Evolutionary conservation across 768 basidiomycete genomes (phyloP).

Genomic region (Mycena crocata): DNA sequence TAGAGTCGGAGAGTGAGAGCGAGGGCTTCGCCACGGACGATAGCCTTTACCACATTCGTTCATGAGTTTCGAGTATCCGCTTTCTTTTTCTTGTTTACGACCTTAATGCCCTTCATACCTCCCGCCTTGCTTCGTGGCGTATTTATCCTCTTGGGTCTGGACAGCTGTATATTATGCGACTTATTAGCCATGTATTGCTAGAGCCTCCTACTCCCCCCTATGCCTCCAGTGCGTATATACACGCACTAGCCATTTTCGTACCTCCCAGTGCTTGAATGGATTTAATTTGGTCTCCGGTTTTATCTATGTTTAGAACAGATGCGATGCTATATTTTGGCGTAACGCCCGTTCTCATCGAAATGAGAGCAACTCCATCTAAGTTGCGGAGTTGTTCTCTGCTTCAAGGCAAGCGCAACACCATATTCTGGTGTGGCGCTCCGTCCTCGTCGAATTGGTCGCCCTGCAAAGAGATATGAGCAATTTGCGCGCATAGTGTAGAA

Average conservation of each 20-base stretch:
- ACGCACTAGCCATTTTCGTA: constrained; percentile 7
- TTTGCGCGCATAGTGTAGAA: constrained; percentile 31
- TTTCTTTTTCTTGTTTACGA: constrained; percentile 14
- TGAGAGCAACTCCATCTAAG: too few relatives aligned
- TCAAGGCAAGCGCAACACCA: constrained; percentile 70
- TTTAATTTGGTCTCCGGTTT: constrained; percentile 13
- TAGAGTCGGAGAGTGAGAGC: constrained; percentile 78
- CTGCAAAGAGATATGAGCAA: constrained; percentile 53
- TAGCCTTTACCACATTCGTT: constrained; percentile 49
- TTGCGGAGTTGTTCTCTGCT: too few relatives aligned
- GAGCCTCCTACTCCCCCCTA: constrained; percentile 6
- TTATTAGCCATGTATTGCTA: constrained; percentile 20
- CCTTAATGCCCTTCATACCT: constrained; percentile 34
- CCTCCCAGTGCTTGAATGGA: constrained; percentile 2
- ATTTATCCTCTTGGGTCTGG: constrained; percentile 45
- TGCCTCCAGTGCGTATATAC: constrained; percentile 2
- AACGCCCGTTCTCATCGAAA: too few relatives aligned
- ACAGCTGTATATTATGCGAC: constrained; percentile 30
- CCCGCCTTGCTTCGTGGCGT: constrained; percentile 37
- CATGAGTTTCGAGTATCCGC: constrained; percentile 17
- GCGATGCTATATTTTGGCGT: too few relatives aligned
- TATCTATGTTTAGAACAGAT: not conserved
- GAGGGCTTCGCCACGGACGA: constrained; percentile 69
- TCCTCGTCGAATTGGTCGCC: constrained; percentile 84
- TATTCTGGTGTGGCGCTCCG: constrained; percentile 88